A percentile compares a stretch with the other conserved stretches of the same genome.
phyloP scores from a whole-genome alignment of 495 filamentous ascomycete genomes.

The Pyronema domesticum region DNA sequence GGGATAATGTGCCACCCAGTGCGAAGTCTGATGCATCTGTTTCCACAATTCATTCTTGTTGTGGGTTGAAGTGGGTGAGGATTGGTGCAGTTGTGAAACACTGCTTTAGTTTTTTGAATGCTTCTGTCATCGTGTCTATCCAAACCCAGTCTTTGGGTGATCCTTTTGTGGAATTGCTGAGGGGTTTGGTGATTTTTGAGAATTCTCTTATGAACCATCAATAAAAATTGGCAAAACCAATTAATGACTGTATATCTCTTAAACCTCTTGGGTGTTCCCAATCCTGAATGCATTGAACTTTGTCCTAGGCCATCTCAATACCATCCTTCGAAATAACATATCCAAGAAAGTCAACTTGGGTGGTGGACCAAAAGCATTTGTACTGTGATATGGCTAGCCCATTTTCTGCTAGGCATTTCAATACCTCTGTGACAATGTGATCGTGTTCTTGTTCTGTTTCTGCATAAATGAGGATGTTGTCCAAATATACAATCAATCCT shows the following conservation, averaged over 20 bases:
- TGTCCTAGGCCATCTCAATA: constrained; percentile 18
- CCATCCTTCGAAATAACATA: not conserved
- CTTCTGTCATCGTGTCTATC: not conserved
- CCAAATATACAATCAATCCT: not conserved
- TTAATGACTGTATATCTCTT: constrained; percentile 12
- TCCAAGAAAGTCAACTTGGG: not conserved
- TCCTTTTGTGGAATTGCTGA: not conserved
- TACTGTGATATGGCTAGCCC: not conserved
- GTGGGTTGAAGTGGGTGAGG: not conserved
- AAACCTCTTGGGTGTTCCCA: constrained; percentile 1
- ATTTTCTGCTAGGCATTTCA: not conserved
- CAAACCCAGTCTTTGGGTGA: not conserved
- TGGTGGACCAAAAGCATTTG: not conserved
- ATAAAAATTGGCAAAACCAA: constrained; percentile 16
- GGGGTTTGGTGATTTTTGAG: not conserved
- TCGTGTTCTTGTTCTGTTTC: not conserved
- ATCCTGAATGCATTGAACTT: constrained; percentile 18
- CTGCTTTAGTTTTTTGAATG: not conserved
- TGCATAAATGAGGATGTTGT: not conserved
- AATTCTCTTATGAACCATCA: constrained; percentile 1
- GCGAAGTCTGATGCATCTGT: constrained; percentile 5
- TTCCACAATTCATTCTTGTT: not conserved
- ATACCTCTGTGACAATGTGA: not conserved
- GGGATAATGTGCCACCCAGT: not conserved
- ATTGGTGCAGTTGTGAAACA: not conserved